Evolutionary conservation across 2,329 filamentous ascomycete species (phyloP).

Genomic region (Aspergillus sp.): DNA sequence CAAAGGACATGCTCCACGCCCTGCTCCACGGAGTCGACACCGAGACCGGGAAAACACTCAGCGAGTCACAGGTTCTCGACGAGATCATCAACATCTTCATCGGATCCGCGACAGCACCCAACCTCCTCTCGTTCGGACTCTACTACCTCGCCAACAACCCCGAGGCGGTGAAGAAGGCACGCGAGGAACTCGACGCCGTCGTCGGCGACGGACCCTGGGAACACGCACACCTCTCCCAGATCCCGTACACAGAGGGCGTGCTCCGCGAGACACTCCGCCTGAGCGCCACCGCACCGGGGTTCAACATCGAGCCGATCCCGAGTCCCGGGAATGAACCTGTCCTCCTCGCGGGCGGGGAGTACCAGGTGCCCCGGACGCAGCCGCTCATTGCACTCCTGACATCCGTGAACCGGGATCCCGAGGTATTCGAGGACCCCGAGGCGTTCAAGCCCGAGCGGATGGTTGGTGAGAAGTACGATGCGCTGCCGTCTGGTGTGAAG

Average conservation of each 20-base stretch:
- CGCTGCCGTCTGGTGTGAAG: slow-evolving; percentile 62
- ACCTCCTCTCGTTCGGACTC: slow-evolving; percentile 64
- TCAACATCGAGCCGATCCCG: slow-evolving; percentile 55
- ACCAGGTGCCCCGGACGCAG: slow-evolving; percentile 57
- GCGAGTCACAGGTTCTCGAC: slow-evolving; percentile 61
- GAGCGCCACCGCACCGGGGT: slow-evolving; percentile 59
- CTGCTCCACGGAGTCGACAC: slow-evolving; percentile 61
- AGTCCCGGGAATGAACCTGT: slow-evolving; percentile 33
- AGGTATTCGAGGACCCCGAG: slow-evolving; percentile 63
- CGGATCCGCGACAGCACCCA: slow-evolving; percentile 70
- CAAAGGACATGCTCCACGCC: slow-evolving; percentile 59
- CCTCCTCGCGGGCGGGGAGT: slow-evolving; percentile 60
- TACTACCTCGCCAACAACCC: slow-evolving; percentile 67
- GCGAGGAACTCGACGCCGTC: slow-evolving; percentile 63
- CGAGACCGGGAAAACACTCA: slow-evolving; percentile 56
- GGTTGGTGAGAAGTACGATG: slow-evolving; percentile 67
- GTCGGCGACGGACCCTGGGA: slow-evolving; percentile 26
- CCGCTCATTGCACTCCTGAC: slow-evolving; percentile 53
- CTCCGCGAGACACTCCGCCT: slow-evolving; percentile 67
- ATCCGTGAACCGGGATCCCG: slow-evolving; percentile 63
- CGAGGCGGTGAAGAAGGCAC: slow-evolving; percentile 58
- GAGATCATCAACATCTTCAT: slow-evolving; percentile 67
- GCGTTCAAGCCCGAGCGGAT: slow-evolving; percentile 71
- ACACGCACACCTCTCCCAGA: slow-evolving; percentile 59
- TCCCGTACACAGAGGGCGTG: slow-evolving; percentile 66